phyloP scores from a whole-genome alignment of 176 grass and related monocot genomes.

The Tuctoria greenei region DNA sequence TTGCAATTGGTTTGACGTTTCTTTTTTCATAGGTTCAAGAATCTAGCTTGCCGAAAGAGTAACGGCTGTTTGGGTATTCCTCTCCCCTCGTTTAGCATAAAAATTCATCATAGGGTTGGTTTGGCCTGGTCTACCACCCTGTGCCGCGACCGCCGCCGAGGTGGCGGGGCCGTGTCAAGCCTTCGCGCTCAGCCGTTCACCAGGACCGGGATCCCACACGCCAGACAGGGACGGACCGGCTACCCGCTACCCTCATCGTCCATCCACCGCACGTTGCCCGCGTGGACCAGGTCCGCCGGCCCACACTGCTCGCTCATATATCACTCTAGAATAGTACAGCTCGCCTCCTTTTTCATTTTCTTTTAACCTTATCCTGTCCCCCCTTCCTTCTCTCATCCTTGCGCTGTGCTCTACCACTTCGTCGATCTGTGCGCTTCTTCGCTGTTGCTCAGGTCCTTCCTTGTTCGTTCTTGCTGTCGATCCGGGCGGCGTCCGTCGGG shows the following conservation, averaged over 20 bases:
- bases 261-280: neutral
- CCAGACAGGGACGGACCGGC: neutral
- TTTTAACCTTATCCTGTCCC: constrained; percentile 49
- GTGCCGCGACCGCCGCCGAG: neutral
- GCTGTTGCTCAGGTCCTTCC: neutral
- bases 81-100: too few relatives aligned
- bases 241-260: too few relatives aligned
- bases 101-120: too few relatives aligned
- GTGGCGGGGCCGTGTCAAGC: too few relatives aligned
- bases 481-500: too few relatives aligned
- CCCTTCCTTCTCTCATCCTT: neutral
- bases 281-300: constrained; percentile 21
- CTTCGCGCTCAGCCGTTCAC: rapidly evolving
- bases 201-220: neutral
- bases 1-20: too few relatives aligned
- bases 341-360: too few relatives aligned
- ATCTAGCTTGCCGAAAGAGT: too few relatives aligned
- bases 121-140: neutral
- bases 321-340: constrained; percentile 16
- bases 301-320: neutral
- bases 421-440: neutral
- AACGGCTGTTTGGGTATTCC: too few relatives aligned
- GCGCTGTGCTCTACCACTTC: neutral
- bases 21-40: too few relatives aligned
- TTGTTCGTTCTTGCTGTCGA: too few relatives aligned